Base-by-base conservation (phyloP, 345 rosid species). In the Populus alba region DNA sequence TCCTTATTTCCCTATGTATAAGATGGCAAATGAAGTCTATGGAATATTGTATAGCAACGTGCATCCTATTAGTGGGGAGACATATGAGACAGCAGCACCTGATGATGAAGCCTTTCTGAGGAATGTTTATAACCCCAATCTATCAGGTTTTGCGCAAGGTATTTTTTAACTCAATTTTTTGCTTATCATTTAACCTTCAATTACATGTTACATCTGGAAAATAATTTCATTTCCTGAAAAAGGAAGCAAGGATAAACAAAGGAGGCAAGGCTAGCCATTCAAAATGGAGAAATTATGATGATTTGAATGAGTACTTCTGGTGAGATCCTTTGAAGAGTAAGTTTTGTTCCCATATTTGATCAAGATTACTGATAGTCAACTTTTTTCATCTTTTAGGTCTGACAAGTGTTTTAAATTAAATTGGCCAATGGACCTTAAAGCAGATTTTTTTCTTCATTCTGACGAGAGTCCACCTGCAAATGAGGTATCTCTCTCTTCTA, bases 231-330 rank as follows among this genome's bases (percentile, higher is more conserved):
- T 71, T 81, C 74, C 25, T 74, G 59, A 77, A 83, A 84, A 82
- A 96, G 99, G 99, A 96, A 90, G 94, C 85, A 72, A 86, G 73
- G 85, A 91, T 91, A 89, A 96, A 90, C 88, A 84, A 87, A 84
- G 83, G 81, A 72, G 98, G 99, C 81, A 92, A 83, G 83, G 95
- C 93, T 71, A 94, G 99, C 84, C 98, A 94, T 88, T 92, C 99
- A 62, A 90, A 76, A 84, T 94, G 98, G 99, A 94, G 99, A 86
- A 96, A 96, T 77, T 96, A 96, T 79, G 99, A 96, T 85, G 99
- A 96, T 81, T 78, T 96, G 70, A 96, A 96, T 81, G 99, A 96
- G 87, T 96, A 92, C 87, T 96, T 96, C 77, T 96, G 99, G 99
- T 96, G 79, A 85, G 87, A 82, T 81, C 27, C 63, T 55, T n/a